These are phyloP conservation scores for Firmiana major DNA, from an alignment of 345 rosid species.

Conservation along the genomic window DNA sequence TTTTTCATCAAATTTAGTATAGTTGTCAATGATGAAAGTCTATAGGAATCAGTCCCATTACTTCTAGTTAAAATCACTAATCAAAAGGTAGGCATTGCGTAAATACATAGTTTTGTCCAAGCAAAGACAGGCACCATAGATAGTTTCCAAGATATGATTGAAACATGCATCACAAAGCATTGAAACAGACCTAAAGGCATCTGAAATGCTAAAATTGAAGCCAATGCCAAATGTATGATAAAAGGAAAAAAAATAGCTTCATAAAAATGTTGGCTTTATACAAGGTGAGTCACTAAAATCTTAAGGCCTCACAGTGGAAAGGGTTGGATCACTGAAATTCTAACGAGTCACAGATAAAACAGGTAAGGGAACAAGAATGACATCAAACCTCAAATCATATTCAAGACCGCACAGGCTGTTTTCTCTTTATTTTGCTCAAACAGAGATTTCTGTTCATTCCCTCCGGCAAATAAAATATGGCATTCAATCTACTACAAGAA, in stretches of 20 bases:
- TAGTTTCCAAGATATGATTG: background rate
- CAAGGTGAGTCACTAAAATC: background rate
- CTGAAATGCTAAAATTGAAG: background rate
- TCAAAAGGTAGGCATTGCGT: background rate
- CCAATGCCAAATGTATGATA: background rate
- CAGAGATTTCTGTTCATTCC: background rate
- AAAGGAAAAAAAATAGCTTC: background rate
- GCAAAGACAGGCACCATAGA: background rate
- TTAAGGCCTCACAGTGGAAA: background rate
- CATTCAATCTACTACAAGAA: background rate
- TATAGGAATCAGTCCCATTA: background rate
- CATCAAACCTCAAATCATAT: background rate
- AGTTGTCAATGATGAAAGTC: background rate
- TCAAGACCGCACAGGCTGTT: background rate
- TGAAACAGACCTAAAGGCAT: too few relatives aligned
- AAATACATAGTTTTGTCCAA: background rate
- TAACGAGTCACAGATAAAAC: background rate
- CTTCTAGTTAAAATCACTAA: background rate
- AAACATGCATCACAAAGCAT: background rate
- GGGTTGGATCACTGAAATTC: background rate
- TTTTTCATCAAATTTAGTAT: background rate
- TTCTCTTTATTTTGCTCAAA: conserved; percentile 4
- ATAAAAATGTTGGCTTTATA: background rate
- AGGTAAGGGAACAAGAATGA: background rate
- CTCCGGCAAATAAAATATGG: background rate